Percentiles rank a stretch among this genome's conserved stretches.
These are phyloP conservation scores for Trichoderma aggressivum DNA, from an alignment of 2,329 filamentous ascomycete species.

Conservation along the genomic window DNA sequence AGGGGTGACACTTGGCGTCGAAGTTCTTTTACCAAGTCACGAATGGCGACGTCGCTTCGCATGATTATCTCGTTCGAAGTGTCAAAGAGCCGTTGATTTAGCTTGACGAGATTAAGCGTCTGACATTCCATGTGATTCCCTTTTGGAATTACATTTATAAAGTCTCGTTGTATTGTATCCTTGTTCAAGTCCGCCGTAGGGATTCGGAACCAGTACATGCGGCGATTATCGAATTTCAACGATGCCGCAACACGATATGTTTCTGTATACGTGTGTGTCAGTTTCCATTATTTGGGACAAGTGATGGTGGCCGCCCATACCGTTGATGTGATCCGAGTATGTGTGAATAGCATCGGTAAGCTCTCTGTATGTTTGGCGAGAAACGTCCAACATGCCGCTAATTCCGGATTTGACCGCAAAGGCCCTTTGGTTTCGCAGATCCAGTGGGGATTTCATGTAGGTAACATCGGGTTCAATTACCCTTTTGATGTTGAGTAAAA, in stretches of 20 bases:
- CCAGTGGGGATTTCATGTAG: constrained; percentile 74
- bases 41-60: constrained; percentile 75
- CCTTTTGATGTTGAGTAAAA: constrained; percentile 62
- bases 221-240: constrained; percentile 71
- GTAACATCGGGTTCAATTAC: constrained; percentile 78
- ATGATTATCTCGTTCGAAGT: constrained; percentile 80
- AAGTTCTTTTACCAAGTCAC: constrained; percentile 69
- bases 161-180: constrained; percentile 51
- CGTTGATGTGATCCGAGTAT: constrained; percentile 64
- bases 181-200: constrained; percentile 60
- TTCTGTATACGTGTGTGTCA: neutral
- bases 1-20: constrained; percentile 67
- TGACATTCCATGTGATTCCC: constrained; percentile 82
- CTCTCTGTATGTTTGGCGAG: constrained; percentile 86
- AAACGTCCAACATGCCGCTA: constrained; percentile 82
- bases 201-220: constrained; percentile 77
- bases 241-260: constrained; percentile 53
- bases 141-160: constrained; percentile 74
- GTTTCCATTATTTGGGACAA: neutral
- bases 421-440: constrained; percentile 82
- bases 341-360: constrained; percentile 73
- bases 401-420: constrained; percentile 87
- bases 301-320: constrained; percentile 39
- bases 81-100: constrained; percentile 73
- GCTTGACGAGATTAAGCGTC: constrained; percentile 77